Conservation (phyloP, 805 yeast genomes). For the Candida chauliodis region DNA sequence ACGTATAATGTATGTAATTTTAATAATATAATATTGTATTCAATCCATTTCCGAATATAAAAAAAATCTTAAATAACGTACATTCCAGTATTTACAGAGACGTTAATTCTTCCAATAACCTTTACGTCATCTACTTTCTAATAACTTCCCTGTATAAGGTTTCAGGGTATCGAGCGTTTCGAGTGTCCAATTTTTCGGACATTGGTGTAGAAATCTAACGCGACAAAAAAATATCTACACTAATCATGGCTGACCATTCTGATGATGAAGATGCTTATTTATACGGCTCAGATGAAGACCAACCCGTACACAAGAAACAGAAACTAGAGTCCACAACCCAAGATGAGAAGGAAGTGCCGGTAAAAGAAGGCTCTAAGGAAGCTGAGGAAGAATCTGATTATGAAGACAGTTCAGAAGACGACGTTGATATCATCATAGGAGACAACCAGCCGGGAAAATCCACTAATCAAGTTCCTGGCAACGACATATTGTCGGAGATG, state of each 20-base stretch:
- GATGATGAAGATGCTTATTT: slow-evolving; percentile 66
- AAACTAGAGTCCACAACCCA: slow-evolving; percentile 11
- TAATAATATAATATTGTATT: not conserved
- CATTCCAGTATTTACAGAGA: no score
- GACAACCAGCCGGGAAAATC: slow-evolving; percentile 21
- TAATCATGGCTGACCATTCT: no score
- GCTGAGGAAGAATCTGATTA: slow-evolving; percentile 45
- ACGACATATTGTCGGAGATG: slow-evolving; percentile 15
- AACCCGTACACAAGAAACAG: slow-evolving; percentile 12
- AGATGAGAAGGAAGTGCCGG: slow-evolving; percentile 36
- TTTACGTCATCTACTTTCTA: no score
- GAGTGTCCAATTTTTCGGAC: no score
- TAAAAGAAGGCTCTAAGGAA: slow-evolving; percentile 37
- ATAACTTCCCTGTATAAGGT: no score
- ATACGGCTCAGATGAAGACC: slow-evolving; percentile 53
- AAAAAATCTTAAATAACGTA: no score
- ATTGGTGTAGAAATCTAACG: no score
- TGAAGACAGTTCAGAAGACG: slow-evolving; percentile 56
- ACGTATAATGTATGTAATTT: not conserved
- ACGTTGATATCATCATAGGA: slow-evolving; percentile 78
- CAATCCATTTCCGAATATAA: no score
- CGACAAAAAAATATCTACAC: no score
- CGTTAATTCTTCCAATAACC: no score
- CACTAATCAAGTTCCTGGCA: slow-evolving; percentile 22
- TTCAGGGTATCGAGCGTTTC: no score